These are phyloP conservation scores for Bodo saltans DNA, from an alignment of 78 protist genomes.

Conservation along the genomic window DNA sequence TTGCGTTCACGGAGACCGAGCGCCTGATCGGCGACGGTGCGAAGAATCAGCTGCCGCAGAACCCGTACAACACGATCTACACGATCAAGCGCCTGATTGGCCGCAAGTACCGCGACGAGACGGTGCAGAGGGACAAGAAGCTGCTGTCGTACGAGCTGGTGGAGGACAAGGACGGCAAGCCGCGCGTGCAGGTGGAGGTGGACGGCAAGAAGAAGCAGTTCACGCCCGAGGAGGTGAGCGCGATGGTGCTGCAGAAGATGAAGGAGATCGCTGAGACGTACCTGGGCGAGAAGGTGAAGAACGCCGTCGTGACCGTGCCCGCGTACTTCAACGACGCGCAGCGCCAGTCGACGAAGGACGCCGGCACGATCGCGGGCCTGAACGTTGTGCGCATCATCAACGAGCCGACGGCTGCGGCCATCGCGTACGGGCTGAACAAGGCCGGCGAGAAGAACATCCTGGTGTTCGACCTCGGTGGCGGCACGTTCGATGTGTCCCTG, in stretches of 20 bases:
- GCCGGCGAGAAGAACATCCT: constrained; percentile 83
- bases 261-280: constrained; percentile 90
- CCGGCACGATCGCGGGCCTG: constrained; percentile 80
- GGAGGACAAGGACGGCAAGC: constrained; percentile 70
- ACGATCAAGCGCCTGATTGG: constrained; percentile 85
- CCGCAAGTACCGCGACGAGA: constrained; percentile 60
- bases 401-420: constrained; percentile 98
- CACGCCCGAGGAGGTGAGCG: constrained; percentile 96
- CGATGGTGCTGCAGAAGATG: constrained; percentile 95
- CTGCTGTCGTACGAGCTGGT: constrained; percentile 92
- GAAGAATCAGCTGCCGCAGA: constrained; percentile 53
- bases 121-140: constrained; percentile 92
- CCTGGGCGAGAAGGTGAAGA: constrained; percentile 67
- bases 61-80: constrained; percentile 74
- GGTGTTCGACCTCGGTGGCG: constrained; percentile 99
- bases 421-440: constrained; percentile 88
- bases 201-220: constrained; percentile 80
- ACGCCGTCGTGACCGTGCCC: constrained; percentile 98
- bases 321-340: constrained; percentile 99
- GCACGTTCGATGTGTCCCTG: constrained; percentile 98
- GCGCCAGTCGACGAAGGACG: constrained; percentile 95
- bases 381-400: constrained; percentile 94
- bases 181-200: constrained; percentile 76
- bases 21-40: constrained; percentile 88
- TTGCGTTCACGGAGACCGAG: constrained; percentile 75